phyloP scores from a whole-genome alignment of 495 filamentous ascomycete genomes.

The Penicillium parvum region DNA sequence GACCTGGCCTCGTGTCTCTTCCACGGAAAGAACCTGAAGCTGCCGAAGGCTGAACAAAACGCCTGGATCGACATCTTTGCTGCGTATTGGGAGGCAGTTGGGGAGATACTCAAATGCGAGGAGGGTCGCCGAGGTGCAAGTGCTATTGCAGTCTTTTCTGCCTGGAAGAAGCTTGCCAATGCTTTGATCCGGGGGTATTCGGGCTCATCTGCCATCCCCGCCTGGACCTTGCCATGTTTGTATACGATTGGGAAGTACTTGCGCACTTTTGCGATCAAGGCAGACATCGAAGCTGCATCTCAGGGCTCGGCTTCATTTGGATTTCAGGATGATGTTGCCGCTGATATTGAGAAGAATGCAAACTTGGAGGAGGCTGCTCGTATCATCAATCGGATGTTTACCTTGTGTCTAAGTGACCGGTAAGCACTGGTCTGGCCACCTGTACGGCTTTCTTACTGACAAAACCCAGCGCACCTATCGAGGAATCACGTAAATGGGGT shows the following conservation, averaged over 20 bases:
- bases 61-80: conserved; percentile 81
- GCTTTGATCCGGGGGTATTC: conserved; percentile 70
- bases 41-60: conserved; percentile 59
- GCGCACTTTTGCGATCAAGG: conserved; percentile 80
- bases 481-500: conserved; percentile 95
- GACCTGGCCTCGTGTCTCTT: conserved; percentile 62
- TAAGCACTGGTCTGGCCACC: conserved; percentile 37
- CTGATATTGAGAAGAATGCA: conserved; percentile 65
- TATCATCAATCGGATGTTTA: conserved; percentile 83
- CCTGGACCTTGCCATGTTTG: conserved; percentile 86
- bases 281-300: conserved; percentile 56
- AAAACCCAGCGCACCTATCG: conserved; percentile 66
- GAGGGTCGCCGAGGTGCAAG: conserved; percentile 44
- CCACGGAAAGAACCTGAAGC: conserved; percentile 46
- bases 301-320: conserved; percentile 35
- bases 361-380: conserved; percentile 86
- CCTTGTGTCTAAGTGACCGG: conserved; percentile 83
- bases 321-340: conserved; percentile 73
- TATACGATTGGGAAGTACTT: conserved; percentile 81
- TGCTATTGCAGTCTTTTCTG: conserved; percentile 72
- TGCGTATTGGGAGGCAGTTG: conserved; percentile 76
- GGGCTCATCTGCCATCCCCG: conserved; percentile 56
- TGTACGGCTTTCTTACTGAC: conserved; percentile 16
- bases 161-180: conserved; percentile 77
- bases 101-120: conserved; percentile 58